Percentiles rank a stretch among this genome's conserved stretches.
phyloP scores from a whole-genome alignment of 2,329 filamentous ascomycete genomes.

The Fusarium sp. region DNA sequence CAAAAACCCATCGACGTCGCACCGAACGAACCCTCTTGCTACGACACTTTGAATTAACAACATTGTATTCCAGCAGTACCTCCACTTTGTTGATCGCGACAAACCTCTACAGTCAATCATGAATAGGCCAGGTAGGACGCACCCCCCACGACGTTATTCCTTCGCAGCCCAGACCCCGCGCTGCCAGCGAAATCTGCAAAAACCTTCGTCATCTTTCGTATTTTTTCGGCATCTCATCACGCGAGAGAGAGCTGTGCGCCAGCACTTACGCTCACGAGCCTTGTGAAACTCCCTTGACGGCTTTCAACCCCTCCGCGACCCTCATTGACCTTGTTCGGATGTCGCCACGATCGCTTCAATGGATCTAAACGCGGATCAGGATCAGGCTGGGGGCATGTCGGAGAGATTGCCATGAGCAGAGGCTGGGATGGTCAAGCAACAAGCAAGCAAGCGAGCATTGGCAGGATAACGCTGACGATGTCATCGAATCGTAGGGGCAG shows the following conservation, averaged over 20 bases:
- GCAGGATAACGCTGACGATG: conserved; percentile 43
- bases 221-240: conserved; percentile 15
- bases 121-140: conserved; percentile 68
- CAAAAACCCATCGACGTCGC: conserved; percentile 32
- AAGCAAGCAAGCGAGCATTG: conserved; percentile 21
- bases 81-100: conserved; percentile 35
- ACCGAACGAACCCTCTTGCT: conserved; percentile 23
- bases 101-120: conserved; percentile 55
- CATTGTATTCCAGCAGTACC: conserved; percentile 2
- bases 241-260: conserved; percentile 23
- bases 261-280: conserved; percentile 18
- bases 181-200: conserved; percentile 38
- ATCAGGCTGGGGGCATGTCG: background rate
- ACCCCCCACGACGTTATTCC: conserved; percentile 40
- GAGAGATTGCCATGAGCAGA: conserved; percentile 3
- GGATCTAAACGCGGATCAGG: conserved; percentile 14
- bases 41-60: conserved; percentile 25
- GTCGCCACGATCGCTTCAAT: conserved; percentile 27
- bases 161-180: conserved; percentile 40
- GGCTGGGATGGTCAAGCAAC: conserved; percentile 13
- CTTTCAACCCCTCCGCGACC: conserved; percentile 30
- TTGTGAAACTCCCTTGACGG: conserved; percentile 17
- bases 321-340: conserved; percentile 19
- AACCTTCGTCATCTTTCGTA: conserved; percentile 24
- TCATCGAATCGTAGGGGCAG: conserved; percentile 56